Evolutionary conservation across 192 early-diverging fungal genomes (phyloP).

Genomic region (Coemansia sp.): DNA sequence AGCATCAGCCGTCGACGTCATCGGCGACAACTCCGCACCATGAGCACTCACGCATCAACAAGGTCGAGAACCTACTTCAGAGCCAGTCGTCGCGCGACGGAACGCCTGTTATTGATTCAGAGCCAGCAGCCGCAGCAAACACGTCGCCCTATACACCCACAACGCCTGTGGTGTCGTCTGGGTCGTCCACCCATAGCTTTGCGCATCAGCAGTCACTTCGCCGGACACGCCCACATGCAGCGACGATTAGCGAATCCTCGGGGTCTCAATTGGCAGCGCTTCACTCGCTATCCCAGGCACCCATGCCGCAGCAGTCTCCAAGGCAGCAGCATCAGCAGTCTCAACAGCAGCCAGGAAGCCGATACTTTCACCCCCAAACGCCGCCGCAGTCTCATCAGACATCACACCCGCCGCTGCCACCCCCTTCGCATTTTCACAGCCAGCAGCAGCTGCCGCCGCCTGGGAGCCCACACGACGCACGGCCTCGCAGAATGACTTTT

Average conservation of each 20-base stretch:
- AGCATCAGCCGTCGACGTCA: conserved; percentile 14
- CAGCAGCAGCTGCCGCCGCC: conserved; percentile 4
- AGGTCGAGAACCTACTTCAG: conserved; percentile 30
- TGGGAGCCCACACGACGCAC: conserved; percentile 17
- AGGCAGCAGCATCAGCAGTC: conserved; percentile 28
- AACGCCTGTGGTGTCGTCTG: neutral
- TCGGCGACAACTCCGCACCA: conserved; percentile 14
- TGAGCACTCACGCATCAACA: conserved; percentile 19
- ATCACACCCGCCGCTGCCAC: conserved; percentile 1
- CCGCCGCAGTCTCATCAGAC: conserved; percentile 8
- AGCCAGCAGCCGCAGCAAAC: conserved; percentile 8
- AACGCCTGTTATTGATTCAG: neutral
- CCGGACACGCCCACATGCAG: conserved; percentile 45
- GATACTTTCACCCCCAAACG: conserved; percentile 6
- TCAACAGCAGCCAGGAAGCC: conserved; percentile 18
- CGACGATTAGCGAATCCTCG: conserved; percentile 51
- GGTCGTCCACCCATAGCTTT: conserved; percentile 4
- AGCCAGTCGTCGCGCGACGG: conserved; percentile 7
- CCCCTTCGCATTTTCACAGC: conserved; percentile 14
- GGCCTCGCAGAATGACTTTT: conserved; percentile 46
- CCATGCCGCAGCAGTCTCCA: conserved; percentile 14
- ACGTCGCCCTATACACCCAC: conserved; percentile 18
- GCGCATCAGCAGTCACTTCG: conserved; percentile 17
- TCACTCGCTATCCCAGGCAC: neutral
- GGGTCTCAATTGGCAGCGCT: conserved; percentile 21